These are phyloP conservation scores for Solanum pennellii DNA, from an alignment of 257 asterid species.

Conservation along the genomic window DNA sequence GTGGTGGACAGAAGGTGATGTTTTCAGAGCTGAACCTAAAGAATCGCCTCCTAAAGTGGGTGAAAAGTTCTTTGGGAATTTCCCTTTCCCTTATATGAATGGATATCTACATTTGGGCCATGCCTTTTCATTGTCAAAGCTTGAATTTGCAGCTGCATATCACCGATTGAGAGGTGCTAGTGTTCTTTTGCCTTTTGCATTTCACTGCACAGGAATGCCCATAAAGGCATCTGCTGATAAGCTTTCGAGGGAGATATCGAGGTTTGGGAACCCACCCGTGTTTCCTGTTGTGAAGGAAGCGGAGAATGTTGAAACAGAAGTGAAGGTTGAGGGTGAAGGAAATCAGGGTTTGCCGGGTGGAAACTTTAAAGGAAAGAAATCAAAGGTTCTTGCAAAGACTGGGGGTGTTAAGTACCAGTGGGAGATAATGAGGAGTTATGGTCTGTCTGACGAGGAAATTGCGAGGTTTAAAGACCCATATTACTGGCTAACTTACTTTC, in stretches of 20 bases:
- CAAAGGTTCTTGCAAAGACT: slow-evolving; percentile 75
- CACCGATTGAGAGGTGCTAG: slow-evolving; percentile 84
- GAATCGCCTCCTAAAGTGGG: slow-evolving; percentile 54
- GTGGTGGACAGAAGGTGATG: slow-evolving; percentile 65
- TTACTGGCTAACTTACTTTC: slow-evolving; percentile 77
- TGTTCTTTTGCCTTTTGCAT: slow-evolving; percentile 79
- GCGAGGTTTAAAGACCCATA: slow-evolving; percentile 53
- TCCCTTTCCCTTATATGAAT: slow-evolving; percentile 92
- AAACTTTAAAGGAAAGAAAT: slow-evolving; percentile 82
- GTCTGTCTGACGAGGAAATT: slow-evolving; percentile 71
- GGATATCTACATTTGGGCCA: slow-evolving; percentile 92
- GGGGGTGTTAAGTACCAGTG: slow-evolving; percentile 71
- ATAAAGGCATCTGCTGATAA: slow-evolving; percentile 94
- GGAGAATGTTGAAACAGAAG: slow-evolving; percentile 34
- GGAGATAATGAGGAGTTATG: slow-evolving; percentile 90
- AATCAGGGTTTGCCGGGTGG: slow-evolving; percentile 52
- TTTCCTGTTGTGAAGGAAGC: slow-evolving; percentile 60
- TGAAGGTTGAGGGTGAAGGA: slow-evolving; percentile 35
- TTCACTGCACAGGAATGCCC: slow-evolving; percentile 97
- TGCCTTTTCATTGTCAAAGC: slow-evolving; percentile 77
- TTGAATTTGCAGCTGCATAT: slow-evolving; percentile 87
- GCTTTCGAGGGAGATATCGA: slow-evolving; percentile 56
- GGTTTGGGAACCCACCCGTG: slow-evolving; percentile 74
- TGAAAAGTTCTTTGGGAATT: slow-evolving; percentile 81
- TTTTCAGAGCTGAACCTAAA: slow-evolving; percentile 60